Evolutionary conservation across 345 rosid genomes (phyloP), one percentile per base, ranked within the genome.

Genomic region (Trapa bicornis): DNA sequence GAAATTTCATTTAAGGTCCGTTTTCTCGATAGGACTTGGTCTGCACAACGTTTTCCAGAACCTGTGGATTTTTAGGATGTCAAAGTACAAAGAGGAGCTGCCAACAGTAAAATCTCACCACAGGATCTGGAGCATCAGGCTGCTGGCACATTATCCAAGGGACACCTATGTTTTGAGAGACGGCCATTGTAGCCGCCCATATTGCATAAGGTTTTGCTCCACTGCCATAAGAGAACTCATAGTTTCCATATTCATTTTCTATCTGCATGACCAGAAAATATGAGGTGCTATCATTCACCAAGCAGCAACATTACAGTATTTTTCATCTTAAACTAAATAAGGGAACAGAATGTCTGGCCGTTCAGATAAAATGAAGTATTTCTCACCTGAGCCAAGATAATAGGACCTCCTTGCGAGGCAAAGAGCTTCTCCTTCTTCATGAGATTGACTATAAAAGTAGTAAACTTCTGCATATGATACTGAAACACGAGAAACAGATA

Each of bases 121-220:
- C 86, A 64, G 82, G 72, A 0, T 75, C 77, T 68, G 97, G 98
- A 75, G 97, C 90, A 68, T 93, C 92, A 65, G 64, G 76, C 71
- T 90, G 96, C 71, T 85, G 83, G 72, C 98, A 93, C 97, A 93
- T 93, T 69, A 90, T 83, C 98, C 98, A 93, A 67, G 98, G 98
- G 42, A 93, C 87, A 17, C 97, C 97, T 43, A 74, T 85, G 71
- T 88, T 82, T 76, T 88, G 87, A 74, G 93, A 79, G 77, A 93
- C 89, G 64, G 98, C 98, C 98, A 90, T 93, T 60, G 68, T 64
- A 71, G 97, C 97, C 62, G 97, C 81, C 98, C 98, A 93, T 65
- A 69, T 68, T 65, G 89, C 85, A 78, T 93, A 93, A 65, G 79
- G 68, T 72, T 84, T 87, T 65, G 89, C 96, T 66, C 88, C 96